phyloP scores from a whole-genome alignment of 2,329 filamentous ascomycete genomes.

The Colletotrichum zoysiae region DNA sequence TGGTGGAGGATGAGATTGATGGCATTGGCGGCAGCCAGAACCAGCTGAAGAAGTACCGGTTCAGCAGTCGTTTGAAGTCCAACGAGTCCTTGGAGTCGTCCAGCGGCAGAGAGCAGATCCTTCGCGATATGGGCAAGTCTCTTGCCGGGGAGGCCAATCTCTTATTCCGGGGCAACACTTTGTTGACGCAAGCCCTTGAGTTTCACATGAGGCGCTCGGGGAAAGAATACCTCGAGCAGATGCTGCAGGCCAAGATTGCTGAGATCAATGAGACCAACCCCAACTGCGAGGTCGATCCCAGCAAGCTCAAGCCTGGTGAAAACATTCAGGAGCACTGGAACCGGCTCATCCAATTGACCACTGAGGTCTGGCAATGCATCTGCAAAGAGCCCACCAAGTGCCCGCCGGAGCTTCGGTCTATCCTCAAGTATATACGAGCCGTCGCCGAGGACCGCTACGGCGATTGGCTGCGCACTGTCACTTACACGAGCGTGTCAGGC shows the following conservation, averaged over 20 bases:
- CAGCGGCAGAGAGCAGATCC: constrained; percentile 77
- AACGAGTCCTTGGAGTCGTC: constrained; percentile 74
- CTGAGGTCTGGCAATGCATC: constrained; percentile 88
- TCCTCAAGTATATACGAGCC: constrained; percentile 91
- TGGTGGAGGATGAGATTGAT: constrained; percentile 98
- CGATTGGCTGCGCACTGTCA: constrained; percentile 88
- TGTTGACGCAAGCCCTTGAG: constrained; percentile 93
- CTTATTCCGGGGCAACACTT: constrained; percentile 92
- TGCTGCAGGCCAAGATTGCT: constrained; percentile 84
- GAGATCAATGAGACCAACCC: constrained; percentile 93
- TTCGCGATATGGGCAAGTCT: constrained; percentile 83
- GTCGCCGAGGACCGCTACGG: constrained; percentile 96
- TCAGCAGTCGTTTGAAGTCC: constrained; percentile 77
- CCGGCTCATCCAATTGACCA: constrained; percentile 80
- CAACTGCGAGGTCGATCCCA: constrained; percentile 95
- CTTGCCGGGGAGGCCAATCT: constrained; percentile 91
- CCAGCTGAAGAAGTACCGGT: constrained; percentile 78
- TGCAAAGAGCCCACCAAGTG: constrained; percentile 79
- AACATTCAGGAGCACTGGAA: constrained; percentile 89
- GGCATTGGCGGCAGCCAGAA: constrained; percentile 83
- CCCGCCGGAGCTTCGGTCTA: constrained; percentile 83
- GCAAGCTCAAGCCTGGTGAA: constrained; percentile 73
- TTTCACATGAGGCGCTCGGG: constrained; percentile 95
- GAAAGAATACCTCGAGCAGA: constrained; percentile 91
- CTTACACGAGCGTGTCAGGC: constrained; percentile 94